Evolutionary conservation across 495 filamentous ascomycete species (phyloP), one percentile per base, ranked within the genome.

Genomic region (Penicillium arizonense): DNA sequence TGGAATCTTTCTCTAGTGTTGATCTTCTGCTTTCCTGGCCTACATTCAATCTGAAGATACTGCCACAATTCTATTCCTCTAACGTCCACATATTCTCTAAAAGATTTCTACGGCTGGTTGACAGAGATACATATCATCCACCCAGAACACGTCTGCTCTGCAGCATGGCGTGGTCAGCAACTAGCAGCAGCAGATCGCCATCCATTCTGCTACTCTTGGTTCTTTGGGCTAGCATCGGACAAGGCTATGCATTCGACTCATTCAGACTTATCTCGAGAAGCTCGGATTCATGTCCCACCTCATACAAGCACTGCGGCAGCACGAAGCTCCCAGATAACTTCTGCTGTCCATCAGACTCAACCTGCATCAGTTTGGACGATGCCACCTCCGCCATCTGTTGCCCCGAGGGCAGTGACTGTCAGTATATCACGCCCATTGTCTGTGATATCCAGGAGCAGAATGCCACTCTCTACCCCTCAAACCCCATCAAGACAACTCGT

Each of bases 361-460:
- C 68, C 18, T 96, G 91, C 63, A 64, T 85, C 35, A 58, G 75
- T 26, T 73, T 94, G 30, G 88, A 90, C 50, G 78, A 70, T 38
- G 77, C 73, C 30, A 88, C 81, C 11, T 87, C 89, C 1, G 77
- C 85, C 4, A 77, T 96, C 16, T 96, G 91, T 74, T 96, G 91
- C 65, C 89, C 89, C 7, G 50, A 68, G 3, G 84, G 82, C 2
- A 51, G 60, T 11, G 73, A 76, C 58, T 96, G 91, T 70, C 51
- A 69, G 28, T 78, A 70, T 35, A 91, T 96, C 53, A 54, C 76
- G 53, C 76, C 89, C 5, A 86, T 95, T 44, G 77, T 76, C 28
- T 96, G 91, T 74, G 81, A 91, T 53, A 68, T 88, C 43, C 63
- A 69, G 16, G 71, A 77, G 16, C 87, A 91, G 58, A 82, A 96